Conservation (phyloP, 768 basidiomycete genomes). For the Lanmaoa pseudosensibilis region DNA sequence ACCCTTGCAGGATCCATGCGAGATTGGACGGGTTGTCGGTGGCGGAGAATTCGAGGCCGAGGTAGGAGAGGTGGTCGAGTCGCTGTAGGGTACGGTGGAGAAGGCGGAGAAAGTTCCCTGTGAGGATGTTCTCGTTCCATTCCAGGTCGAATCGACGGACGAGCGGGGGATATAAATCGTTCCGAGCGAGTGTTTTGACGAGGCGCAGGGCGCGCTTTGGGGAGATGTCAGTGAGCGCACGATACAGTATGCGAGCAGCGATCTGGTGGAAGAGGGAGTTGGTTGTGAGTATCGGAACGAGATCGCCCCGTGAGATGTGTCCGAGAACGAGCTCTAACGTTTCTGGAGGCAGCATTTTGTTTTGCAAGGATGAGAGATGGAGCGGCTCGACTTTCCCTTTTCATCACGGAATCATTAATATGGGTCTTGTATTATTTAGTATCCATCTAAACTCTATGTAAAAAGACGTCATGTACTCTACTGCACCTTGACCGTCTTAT, state of each 20-base stretch:
- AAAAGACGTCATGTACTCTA: constrained; percentile 7
- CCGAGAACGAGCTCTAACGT: constrained; percentile 35
- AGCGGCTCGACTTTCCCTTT: background rate
- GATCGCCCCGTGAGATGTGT: constrained; percentile 26
- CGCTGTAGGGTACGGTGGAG: constrained; percentile 44
- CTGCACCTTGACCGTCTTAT: constrained; percentile 30
- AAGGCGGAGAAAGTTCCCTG: constrained; percentile 49
- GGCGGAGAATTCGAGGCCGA: constrained; percentile 51
- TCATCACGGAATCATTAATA: constrained; percentile 6
- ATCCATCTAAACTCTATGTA: background rate
- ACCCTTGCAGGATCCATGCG: constrained; percentile 49
- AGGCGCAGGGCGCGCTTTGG: constrained; percentile 37
- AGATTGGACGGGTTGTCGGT: constrained; percentile 36
- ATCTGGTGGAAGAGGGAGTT: constrained; percentile 30
- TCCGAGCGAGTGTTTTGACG: constrained; percentile 41
- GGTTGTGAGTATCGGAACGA: constrained; percentile 25
- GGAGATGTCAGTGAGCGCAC: constrained; percentile 35
- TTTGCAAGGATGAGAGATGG: no score
- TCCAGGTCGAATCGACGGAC: constrained; percentile 51
- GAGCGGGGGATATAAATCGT: constrained; percentile 36
- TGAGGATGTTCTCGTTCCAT: constrained; percentile 38
- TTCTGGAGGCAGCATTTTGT: constrained; percentile 35
- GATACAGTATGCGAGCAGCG: constrained; percentile 38
- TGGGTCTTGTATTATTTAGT: constrained; percentile 6
- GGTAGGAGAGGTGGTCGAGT: constrained; percentile 40